Percentiles rank a stretch among this genome's conserved stretches.
Evolutionary conservation across 768 basidiomycete species (phyloP).

Genomic region (Russula olivacea): DNA sequence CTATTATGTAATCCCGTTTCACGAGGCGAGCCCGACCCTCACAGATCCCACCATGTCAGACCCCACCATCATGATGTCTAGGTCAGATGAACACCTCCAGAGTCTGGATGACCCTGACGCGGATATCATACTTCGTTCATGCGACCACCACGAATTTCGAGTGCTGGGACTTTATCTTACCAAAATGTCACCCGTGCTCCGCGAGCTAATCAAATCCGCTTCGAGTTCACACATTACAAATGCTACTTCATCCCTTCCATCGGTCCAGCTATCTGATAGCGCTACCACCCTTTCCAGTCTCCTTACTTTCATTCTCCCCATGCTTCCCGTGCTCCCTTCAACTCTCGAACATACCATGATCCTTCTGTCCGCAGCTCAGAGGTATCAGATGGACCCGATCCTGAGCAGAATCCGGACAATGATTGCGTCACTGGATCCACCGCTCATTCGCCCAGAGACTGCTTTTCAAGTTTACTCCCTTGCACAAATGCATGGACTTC

Average conservation of each 20-base stretch:
- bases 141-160: constrained; percentile 40
- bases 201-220: not conserved
- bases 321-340: not conserved
- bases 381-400: constrained; percentile 3
- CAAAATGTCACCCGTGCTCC: constrained; percentile 39
- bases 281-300: not conserved
- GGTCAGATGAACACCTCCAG: not conserved
- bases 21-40: too few relatives aligned
- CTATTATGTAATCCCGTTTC: not conserved
- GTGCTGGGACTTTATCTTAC: constrained; percentile 40
- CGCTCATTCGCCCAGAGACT: not conserved
- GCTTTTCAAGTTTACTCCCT: constrained; percentile 1
- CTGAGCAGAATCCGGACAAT: not conserved
- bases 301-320: constrained; percentile 9
- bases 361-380: constrained; percentile 8
- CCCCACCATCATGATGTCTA: too few relatives aligned
- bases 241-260: not conserved
- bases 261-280: constrained; percentile 1
- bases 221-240: not conserved
- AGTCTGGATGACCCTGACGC: constrained; percentile 31
- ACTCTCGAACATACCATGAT: not conserved
- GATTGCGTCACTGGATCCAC: not conserved
- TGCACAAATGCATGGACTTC: not conserved
- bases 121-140: constrained; percentile 40
- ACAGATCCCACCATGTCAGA: too few relatives aligned